Base-by-base conservation (phyloP, 192 early-diverging fungal species). In the Jimgerdemannia flammicorona region DNA sequence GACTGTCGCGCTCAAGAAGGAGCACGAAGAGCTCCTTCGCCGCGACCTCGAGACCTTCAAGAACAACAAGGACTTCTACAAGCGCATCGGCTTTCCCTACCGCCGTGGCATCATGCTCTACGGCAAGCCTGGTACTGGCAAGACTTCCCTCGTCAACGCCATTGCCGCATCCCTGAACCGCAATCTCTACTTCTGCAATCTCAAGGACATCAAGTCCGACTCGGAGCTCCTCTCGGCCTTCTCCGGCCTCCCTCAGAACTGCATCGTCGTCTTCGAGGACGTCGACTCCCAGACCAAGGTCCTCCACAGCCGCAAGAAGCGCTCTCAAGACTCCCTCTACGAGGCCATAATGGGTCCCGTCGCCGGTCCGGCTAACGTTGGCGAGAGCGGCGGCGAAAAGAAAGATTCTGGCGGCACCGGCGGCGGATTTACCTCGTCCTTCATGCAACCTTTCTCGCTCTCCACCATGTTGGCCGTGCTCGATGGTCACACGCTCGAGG, bases 21-120 rank as follows among this genome's bases (percentile, higher is more conserved):
- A 74, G 11, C 77, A 87, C 54, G 89, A 91, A 78, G 67, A 72
- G 29, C 74, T 88, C 4, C 44, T 91, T 6, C 70, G 70, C 43
- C 70, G 77, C 19, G 89, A 91, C 72, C 72, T 91, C 10, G 74
- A 81, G 43, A 82, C 86, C 0, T 91, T 91, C 74, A 66, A 75
- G 63, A 77, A 78, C 42, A 86, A 89, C 75, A 80, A 85, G 72
- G 79, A 82, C 2, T 91, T 91, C 72, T 91, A 91, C 78, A 74
- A 74, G 44, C 77, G 88, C 3, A 87, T 90, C 70, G 90, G 90
- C 7, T 83, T 91, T 14, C 88, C 90, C 19, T 91, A 90, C 82
- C 78, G 87, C 40, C 81, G 87, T 41, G 89, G 89, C 14, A 84
- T 81, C 42, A 59, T 84, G 44, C 54, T 84, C 0, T 70, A 75